Evolutionary conservation across 768 basidiomycete species (phyloP), one percentile per base, ranked within the genome.

Genomic region (Suillus brevipes): DNA sequence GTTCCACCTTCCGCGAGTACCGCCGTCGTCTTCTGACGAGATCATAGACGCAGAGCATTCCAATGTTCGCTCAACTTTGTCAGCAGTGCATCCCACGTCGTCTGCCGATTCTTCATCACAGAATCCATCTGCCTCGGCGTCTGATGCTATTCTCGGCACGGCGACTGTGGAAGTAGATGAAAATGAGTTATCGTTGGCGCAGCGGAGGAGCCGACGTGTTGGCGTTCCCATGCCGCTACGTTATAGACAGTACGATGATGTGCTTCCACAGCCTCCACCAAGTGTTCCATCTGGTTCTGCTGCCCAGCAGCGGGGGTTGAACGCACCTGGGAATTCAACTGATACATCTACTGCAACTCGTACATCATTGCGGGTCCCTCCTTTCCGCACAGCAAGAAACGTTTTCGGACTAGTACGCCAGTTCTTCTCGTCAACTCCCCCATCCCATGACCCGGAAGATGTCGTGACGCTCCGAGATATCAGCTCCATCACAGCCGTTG

Each of bases 201-300:
- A 65, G 50, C 38, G 38, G 45, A 36, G 50, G 50, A 36, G 59
- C 4, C 7, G 37, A 12, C 3, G 25, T 10, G 9, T 38, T 20
- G 34, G 16, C 13, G 23, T 59, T 10, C 34, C 20, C 0, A 18
- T 65, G 55, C 55, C 47, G 3, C 25, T 38, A n/a, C 34, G 13
- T 0, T 65, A 55, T 45, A 57, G 65, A 20, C 53, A 55, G 5
- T 6, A 55, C 6, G 20, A 55, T 20, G 61, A 65, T 31, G 23
- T 62, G 13, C 50, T 65, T 8, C 65, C 65, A 2, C 50, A 65
- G 36, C 28, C 60, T 8, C 55, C 20, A 1, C 53, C 53, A 12
- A 55, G 53, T 2, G 0, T 6, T 3, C 53, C 53, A 18, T 6
- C 53, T 1, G 4, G 53, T 2, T 16, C 34, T 34, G n/a, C 52